phyloP scores from a whole-genome alignment of 2,329 filamentous ascomycete species.

The Trichoderma sp. region DNA sequence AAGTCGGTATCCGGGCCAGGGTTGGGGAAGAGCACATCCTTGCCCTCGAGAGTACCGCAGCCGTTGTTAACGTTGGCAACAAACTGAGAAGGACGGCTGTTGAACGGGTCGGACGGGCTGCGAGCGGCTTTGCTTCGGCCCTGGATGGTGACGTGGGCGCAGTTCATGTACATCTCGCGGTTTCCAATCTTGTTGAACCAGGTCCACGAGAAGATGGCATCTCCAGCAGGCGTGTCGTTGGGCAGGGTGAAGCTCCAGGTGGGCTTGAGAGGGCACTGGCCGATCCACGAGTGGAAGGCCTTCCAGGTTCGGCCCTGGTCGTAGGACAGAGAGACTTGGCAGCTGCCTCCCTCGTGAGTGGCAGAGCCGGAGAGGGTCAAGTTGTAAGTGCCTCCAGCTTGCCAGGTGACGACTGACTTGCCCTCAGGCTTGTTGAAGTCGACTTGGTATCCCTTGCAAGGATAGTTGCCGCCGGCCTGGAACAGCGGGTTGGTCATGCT shows the following conservation, averaged over 20 bases:
- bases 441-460: slow-evolving; percentile 64
- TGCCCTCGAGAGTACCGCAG: slow-evolving; percentile 53
- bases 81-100: slow-evolving; percentile 61
- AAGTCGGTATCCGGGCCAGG: slow-evolving; percentile 50
- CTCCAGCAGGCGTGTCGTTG: slow-evolving; percentile 55
- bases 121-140: slow-evolving; percentile 33
- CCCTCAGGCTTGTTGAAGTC: slow-evolving; percentile 49
- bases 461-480: slow-evolving; percentile 62
- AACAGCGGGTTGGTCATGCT: slow-evolving; percentile 65
- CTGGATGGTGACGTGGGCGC: slow-evolving; percentile 64
- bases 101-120: slow-evolving; percentile 42
- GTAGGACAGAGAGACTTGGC: slow-evolving; percentile 72
- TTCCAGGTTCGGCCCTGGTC: slow-evolving; percentile 68
- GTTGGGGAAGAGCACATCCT: slow-evolving; percentile 58
- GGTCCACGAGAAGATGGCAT: slow-evolving; percentile 70
- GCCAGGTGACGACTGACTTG: slow-evolving; percentile 57
- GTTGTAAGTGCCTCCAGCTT: slow-evolving; percentile 59
- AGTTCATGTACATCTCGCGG: slow-evolving; percentile 84
- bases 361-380: slow-evolving; percentile 63
- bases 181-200: slow-evolving; percentile 76
- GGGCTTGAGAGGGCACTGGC: slow-evolving; percentile 50
- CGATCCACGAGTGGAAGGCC: slow-evolving; percentile 60
- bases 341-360: slow-evolving; percentile 67
- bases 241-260: slow-evolving; percentile 67
- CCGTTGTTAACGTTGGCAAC: slow-evolving; percentile 59